These are phyloP conservation scores for Aphanomyces cochlioides DNA, from an alignment of 352 stramenopile species.

Conservation along the genomic window DNA sequence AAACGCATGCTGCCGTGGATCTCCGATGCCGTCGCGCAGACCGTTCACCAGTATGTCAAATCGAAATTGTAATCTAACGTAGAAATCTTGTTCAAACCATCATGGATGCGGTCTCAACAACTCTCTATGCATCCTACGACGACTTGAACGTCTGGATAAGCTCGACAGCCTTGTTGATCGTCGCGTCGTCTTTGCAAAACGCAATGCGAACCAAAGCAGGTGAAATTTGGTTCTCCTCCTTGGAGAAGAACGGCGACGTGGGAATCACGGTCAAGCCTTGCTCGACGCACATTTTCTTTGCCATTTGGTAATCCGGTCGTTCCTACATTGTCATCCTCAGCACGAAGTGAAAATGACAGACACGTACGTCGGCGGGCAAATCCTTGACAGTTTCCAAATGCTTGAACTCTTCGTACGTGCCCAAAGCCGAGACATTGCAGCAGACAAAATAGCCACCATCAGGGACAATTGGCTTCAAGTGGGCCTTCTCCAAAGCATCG, in stretches of 20 bases:
- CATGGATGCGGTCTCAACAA: slow-evolving; percentile 3
- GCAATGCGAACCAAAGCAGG: slow-evolving; percentile 86
- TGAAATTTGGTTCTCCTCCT: slow-evolving; percentile 72
- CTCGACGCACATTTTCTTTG: slow-evolving; percentile 87
- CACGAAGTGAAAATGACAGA: neutral
- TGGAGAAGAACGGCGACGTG: slow-evolving; percentile 91
- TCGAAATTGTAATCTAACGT: slow-evolving; percentile 32
- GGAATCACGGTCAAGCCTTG: slow-evolving; percentile 91
- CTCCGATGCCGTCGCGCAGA: slow-evolving; percentile 48
- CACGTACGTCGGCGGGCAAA: slow-evolving; percentile 54
- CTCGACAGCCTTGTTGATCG: slow-evolving; percentile 79
- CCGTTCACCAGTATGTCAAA: slow-evolving; percentile 47
- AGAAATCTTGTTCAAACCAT: neutral
- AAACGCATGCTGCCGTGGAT: slow-evolving; percentile 80
- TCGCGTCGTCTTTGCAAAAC: slow-evolving; percentile 97
- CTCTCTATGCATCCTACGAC: neutral
- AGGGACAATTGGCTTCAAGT: slow-evolving; percentile 89
- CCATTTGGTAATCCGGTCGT: slow-evolving; percentile 84
- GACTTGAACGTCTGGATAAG: slow-evolving; percentile 55
- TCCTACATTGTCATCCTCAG: slow-evolving; percentile 36
- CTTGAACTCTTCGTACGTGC: slow-evolving; percentile 69
- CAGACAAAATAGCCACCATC: slow-evolving; percentile 95
- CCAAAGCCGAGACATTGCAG: slow-evolving; percentile 68
- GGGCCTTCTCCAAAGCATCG: slow-evolving; percentile 62
- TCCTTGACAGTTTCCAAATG: slow-evolving; percentile 48